A percentile compares a stretch with the other conserved stretches of the same genome.
Conservation (phyloP, 192 early-diverging fungal species). For the Rhizoclosmatium globosum region DNA sequence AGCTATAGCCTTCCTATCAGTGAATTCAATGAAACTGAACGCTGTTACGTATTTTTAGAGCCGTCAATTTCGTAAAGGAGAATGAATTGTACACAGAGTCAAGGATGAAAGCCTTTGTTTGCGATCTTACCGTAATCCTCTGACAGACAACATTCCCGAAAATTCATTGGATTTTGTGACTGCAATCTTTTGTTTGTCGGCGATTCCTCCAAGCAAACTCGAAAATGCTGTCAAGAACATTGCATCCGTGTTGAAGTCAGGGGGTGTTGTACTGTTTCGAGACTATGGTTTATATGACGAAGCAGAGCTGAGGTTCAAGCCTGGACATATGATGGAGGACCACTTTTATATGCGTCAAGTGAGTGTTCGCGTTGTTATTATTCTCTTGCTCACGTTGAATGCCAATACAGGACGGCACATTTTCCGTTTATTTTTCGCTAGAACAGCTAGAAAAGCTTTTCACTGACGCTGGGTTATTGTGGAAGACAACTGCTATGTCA, state of each 20-base stretch:
- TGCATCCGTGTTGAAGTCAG: constrained; percentile 51
- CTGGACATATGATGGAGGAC: constrained; percentile 51
- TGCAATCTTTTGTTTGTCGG: constrained; percentile 56
- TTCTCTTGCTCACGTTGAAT: not conserved
- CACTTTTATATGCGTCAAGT: constrained; percentile 53
- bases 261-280: constrained; percentile 56
- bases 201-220: constrained; percentile 59
- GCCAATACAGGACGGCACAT: constrained; percentile 52
- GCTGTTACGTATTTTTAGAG: constrained; percentile 26
- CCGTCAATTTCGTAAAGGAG: constrained; percentile 59
- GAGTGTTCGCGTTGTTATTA: not conserved
- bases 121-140: constrained; percentile 56
- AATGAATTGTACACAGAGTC: constrained; percentile 50
- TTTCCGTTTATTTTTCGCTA: constrained; percentile 55
- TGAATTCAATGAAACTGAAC: not conserved
- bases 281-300: constrained; percentile 62
- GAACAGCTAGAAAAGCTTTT: constrained; percentile 46
- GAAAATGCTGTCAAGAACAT: constrained; percentile 49
- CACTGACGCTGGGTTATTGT: constrained; percentile 47
- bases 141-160: constrained; percentile 44
- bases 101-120: constrained; percentile 59
- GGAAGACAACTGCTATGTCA: constrained; percentile 50
- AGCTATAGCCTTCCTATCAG: not conserved
- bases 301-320: constrained; percentile 62
- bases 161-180: constrained; percentile 57